phyloP scores from a whole-genome alignment of 78 protist genomes.

The Diacronema lutheri region DNA sequence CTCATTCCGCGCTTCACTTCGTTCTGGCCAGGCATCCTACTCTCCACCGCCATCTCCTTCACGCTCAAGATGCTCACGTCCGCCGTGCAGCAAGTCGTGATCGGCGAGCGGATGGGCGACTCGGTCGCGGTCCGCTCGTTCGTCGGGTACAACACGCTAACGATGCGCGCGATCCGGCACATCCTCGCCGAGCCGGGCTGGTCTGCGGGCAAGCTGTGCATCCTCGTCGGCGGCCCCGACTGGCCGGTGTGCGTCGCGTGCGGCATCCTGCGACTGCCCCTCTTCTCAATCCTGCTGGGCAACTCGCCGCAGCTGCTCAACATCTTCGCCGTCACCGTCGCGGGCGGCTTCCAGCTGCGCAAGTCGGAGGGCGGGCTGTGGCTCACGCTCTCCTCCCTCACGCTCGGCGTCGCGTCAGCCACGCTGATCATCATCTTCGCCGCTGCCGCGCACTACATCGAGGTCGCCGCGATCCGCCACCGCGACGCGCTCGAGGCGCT shows the following conservation, averaged over 20 bases:
- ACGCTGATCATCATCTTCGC: too few species aligned
- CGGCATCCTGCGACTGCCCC: neutral
- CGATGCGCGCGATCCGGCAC: neutral
- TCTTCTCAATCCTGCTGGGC: neutral
- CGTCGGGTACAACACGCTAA: neutral
- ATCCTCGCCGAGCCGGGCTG: neutral
- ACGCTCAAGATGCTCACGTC: neutral
- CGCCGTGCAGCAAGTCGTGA: neutral
- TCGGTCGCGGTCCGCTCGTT: neutral
- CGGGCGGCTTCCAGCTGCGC: constrained; percentile 5
- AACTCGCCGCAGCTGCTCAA: neutral
- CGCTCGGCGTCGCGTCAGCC: too few species aligned
- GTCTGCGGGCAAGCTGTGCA: neutral
- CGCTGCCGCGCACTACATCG: too few species aligned
- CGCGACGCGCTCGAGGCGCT: neutral
- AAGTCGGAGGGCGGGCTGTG: neutral
- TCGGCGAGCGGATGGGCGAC: too few species aligned
- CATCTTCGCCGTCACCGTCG: neutral
- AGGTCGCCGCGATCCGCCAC: neutral
- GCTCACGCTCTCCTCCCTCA: neutral
- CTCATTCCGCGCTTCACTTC: neutral
- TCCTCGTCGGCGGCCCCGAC: constrained; percentile 19
- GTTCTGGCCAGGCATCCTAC: neutral
- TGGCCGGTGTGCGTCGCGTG: neutral
- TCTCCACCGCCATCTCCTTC: neutral